Percentiles rank a stretch among this genome's conserved stretches.
Evolutionary conservation across 768 basidiomycete species (phyloP).

Genomic region (Hortiboletus campestris): DNA sequence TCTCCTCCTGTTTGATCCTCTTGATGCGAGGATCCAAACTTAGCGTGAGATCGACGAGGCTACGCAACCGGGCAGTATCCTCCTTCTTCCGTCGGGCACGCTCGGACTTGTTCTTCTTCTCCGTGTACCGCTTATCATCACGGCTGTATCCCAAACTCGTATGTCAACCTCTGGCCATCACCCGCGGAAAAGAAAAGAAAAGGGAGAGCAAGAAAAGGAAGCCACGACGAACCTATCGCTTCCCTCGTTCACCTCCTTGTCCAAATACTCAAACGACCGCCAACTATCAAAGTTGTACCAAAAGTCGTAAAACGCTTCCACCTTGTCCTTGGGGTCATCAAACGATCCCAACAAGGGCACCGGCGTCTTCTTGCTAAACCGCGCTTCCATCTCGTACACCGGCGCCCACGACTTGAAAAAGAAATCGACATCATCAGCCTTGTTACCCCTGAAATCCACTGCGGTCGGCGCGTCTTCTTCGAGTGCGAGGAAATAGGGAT

Average conservation of each 20-base stretch:
- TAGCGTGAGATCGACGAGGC: slow-evolving; percentile 83
- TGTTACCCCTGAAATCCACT: slow-evolving; percentile 49
- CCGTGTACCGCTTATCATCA: slow-evolving; percentile 97
- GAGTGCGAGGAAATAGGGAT: slow-evolving; percentile 68
- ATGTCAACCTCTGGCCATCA: slow-evolving; percentile 10
- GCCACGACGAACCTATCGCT: slow-evolving; percentile 72
- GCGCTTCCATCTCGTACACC: slow-evolving; percentile 88
- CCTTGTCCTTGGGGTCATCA: slow-evolving; percentile 73
- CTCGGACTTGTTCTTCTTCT: slow-evolving; percentile 99
- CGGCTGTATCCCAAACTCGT: slow-evolving; percentile 51
- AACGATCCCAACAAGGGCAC: slow-evolving; percentile 76
- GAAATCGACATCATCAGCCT: slow-evolving; percentile 46
- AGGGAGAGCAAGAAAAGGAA: background rate
- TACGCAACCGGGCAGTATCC: slow-evolving; percentile 86
- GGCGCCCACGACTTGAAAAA: slow-evolving; percentile 77
- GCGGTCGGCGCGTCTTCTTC: slow-evolving; percentile 77
- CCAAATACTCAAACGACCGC: slow-evolving; percentile 96
- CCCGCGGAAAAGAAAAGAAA: background rate
- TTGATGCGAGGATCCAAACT: slow-evolving; percentile 92
- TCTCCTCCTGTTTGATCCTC: slow-evolving; percentile 94
- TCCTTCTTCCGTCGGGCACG: slow-evolving; percentile 96
- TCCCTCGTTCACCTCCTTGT: slow-evolving; percentile 98
- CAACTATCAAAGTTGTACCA: slow-evolving; percentile 99
- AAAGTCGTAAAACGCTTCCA: slow-evolving; percentile 95
- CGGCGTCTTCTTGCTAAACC: slow-evolving; percentile 85